Evolutionary conservation across 1,284 basidiomycete species (phyloP), one percentile per base, ranked within the genome.

Genomic region (Ganoderma lingzhi): DNA sequence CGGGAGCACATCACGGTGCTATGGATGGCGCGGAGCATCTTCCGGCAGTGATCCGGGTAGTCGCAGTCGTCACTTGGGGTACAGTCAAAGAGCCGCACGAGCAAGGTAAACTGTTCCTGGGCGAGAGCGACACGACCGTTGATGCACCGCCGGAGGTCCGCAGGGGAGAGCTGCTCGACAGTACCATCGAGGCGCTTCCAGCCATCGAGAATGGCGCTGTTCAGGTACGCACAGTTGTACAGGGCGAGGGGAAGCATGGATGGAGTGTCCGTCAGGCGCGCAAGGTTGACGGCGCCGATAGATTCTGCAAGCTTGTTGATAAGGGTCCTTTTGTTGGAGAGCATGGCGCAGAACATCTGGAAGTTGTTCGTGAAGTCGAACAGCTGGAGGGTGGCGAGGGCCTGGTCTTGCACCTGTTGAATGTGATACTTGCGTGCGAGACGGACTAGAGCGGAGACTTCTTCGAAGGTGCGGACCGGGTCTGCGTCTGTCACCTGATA

Each of bases 221-320:
- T 15, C 3, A 44, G 42, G 42, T 44, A 44, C 15, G 42, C 6
- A 15, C 42, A 44, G 2, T 4, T 2, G 15, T 44, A 44, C 8
- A 44, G 2, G 1, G 15, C 42, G 2, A 17, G 15, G 15, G 42
- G 42, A 15, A 44, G 42, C 42, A 44, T 15, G 42, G 42, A 44
- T 10, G 42, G 42, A 17, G 42, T 44, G 19, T 51, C 23, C 5
- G 48, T 51, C n/a, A 72, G 64, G 0, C 63, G 68, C 1, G 71
- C 71, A 32, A 70, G 15, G 37, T 65, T 45, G 53, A 70, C 56
- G 3, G 61, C 55, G 6, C 17, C 55, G 28, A 70, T 66, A 9
- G 23, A 1, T 2, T n/a, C 8, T 2, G n/a, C 1, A 2, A n/a
- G n/a, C n/a, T n/a, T n/a, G n/a, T n/a, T n/a, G n/a, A n/a, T n/a